These are phyloP conservation scores for Nannochloropsis gaditana DNA, from an alignment of 108 stramenopile genomes.

Conservation along the genomic window DNA sequence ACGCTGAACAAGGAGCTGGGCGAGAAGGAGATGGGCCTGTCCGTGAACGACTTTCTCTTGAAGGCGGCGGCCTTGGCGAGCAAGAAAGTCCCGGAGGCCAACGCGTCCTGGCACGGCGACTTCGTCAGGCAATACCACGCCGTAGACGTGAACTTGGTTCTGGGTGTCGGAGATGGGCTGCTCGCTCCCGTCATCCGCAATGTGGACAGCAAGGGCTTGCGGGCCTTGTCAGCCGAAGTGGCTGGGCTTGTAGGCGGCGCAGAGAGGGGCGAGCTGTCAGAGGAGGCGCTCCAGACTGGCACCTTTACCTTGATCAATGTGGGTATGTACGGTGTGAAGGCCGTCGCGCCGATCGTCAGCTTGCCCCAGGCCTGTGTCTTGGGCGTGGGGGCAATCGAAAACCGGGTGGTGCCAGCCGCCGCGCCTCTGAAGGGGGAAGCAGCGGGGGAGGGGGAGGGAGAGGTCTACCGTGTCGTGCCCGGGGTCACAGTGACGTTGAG, in stretches of 20 bases:
- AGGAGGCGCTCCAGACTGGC: constrained; percentile 44
- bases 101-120: constrained; percentile 71
- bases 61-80: constrained; percentile 80
- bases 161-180: constrained; percentile 63
- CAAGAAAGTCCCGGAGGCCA: constrained; percentile 77
- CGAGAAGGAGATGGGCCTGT: constrained; percentile 45
- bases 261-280: background rate
- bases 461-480: constrained; percentile 70
- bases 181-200: constrained; percentile 78
- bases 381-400: constrained; percentile 83
- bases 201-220: constrained; percentile 59
- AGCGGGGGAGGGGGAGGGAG: background rate
- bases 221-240: constrained; percentile 37
- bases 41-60: constrained; percentile 81
- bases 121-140: constrained; percentile 74
- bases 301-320: constrained; percentile 87
- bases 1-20: constrained; percentile 62
- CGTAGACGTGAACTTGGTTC: constrained; percentile 86
- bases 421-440: constrained; percentile 56
- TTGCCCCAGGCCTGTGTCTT: constrained; percentile 91
- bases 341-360: constrained; percentile 84
- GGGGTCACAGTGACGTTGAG: constrained; percentile 86
- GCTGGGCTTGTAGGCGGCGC: constrained; percentile 24
- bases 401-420: constrained; percentile 80
- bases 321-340: constrained; percentile 94